phyloP scores from a whole-genome alignment of 495 filamentous ascomycete species.

The Podospora conica region DNA sequence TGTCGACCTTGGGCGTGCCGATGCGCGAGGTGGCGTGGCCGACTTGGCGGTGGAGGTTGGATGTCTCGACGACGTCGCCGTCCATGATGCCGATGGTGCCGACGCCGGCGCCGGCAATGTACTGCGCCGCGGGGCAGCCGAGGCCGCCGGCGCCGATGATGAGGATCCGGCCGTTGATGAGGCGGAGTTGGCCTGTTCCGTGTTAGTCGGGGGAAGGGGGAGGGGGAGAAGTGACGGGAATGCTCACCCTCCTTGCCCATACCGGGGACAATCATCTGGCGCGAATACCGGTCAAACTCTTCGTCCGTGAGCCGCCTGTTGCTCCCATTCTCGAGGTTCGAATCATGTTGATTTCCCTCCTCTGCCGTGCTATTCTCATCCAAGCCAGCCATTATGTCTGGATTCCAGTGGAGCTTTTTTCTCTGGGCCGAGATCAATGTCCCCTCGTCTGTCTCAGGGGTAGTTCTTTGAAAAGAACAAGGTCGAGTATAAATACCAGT shows the following conservation, averaged over 20 bases:
- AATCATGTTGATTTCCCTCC: neutral
- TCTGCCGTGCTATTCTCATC: neutral
- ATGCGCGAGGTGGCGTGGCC: conserved; percentile 64
- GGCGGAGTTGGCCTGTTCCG: conserved; percentile 63
- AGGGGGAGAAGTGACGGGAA: neutral
- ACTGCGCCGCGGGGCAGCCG: conserved; percentile 85
- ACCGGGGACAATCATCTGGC: conserved; percentile 86
- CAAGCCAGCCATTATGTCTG: neutral
- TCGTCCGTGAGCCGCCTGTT: conserved; percentile 20
- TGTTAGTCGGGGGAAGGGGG: conserved; percentile 3
- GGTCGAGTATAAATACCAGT: too few relatives aligned
- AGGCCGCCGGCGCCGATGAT: conserved; percentile 90
- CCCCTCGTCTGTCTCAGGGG: too few relatives aligned
- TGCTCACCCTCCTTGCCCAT: conserved; percentile 66
- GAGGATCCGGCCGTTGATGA: conserved; percentile 65
- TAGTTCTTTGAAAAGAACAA: too few relatives aligned
- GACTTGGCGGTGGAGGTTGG: conserved; percentile 92
- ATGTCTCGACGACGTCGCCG: conserved; percentile 78
- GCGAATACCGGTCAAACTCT: conserved; percentile 61
- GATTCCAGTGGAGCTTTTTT: neutral
- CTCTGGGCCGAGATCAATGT: neutral
- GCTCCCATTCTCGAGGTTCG: neutral
- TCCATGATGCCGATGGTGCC: conserved; percentile 81
- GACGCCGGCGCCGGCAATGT: conserved; percentile 81
- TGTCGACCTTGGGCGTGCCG: conserved; percentile 76